Evolutionary conservation across 805 yeast genomes (phyloP), one percentile per base, ranked within the genome.

Genomic region (Ogataea nitratoaversa): DNA sequence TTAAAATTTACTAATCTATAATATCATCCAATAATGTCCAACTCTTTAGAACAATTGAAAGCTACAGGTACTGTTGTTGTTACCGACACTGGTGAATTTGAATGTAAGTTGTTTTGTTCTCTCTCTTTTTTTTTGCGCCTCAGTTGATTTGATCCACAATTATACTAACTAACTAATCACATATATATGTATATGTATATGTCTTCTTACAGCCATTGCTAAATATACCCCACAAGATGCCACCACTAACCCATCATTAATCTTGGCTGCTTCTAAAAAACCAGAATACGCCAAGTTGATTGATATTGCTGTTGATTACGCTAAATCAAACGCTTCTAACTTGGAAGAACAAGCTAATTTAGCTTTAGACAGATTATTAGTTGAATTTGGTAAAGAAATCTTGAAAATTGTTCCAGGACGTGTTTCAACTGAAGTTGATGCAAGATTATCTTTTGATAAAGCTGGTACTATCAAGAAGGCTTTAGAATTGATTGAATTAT

Each of bases 201-300:
- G 11, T 17, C 34, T 23, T 14, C 6, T 11, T 12, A 29, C 34
- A 57, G 62, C 93, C 50, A 93, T 93, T 65, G 96, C 96, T 63
- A 88, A 90, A 71, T 93, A 84, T 76, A 87, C 93, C 57, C 99
- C 99, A 54, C 98, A 93, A 75, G 99, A 93, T 70, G 96, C 99
- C 53, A 93, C 99, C 57, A 93, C 99, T 65, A 93, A 93, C 76
- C 99, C 99, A 53, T 89, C 98, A 32, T 76, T 93, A 72, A 91
- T 93, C 60, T 74, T 93, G 57, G 98, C 98, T 51, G 99, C 99
- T 44, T 63, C 98, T 43, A 86, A 84, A 71, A 86, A 89, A 73
- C 68, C 89, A 32, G 89, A 84, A 63, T 93, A 93, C 71, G 84
- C 95, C 44, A 75, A 80, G 62, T 76, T 93, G 65, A 84, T 93